phyloP scores from a whole-genome alignment of 192 early-diverging fungal genomes.

The Rhizophagus prolifer region DNA sequence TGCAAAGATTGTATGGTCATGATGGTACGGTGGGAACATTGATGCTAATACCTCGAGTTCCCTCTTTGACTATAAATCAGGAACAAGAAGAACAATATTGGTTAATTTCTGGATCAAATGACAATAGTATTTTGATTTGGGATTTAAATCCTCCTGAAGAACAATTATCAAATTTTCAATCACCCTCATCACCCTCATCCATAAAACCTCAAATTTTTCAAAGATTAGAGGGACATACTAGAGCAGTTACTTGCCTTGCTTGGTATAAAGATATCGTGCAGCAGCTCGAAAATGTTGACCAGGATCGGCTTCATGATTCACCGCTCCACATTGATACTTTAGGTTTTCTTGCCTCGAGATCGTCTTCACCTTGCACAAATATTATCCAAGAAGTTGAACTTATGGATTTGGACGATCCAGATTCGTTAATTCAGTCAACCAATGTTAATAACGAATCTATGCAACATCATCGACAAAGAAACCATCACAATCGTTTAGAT shows the following conservation, averaged over 20 bases:
- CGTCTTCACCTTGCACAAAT: background rate
- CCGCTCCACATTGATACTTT: background rate
- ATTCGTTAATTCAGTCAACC: background rate
- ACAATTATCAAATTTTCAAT: background rate
- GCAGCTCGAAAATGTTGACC: background rate
- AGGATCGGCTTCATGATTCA: background rate
- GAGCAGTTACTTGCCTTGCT: conserved; percentile 13
- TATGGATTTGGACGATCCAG: conserved; percentile 11
- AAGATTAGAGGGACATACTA: conserved; percentile 4
- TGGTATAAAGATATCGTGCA: conserved; percentile 11
- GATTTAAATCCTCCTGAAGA: background rate
- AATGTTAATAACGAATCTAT: background rate
- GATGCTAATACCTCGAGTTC: conserved; percentile 1
- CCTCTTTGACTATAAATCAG: background rate
- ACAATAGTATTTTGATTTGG: conserved; percentile 7
- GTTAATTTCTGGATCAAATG: conserved; percentile 18
- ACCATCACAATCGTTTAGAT: background rate
- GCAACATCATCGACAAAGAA: background rate
- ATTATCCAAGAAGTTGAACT: background rate
- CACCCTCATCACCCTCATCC: background rate
- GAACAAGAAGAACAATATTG: conserved; percentile 12
- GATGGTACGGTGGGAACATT: conserved; percentile 16
- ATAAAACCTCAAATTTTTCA: conserved; percentile 9
- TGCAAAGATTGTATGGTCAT: conserved; percentile 7
- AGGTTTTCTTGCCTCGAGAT: background rate